A percentile compares a stretch with the other conserved stretches of the same genome.
Evolutionary conservation across 2,329 filamentous ascomycete species (phyloP).

Genomic region (Diaporthe sp.): DNA sequence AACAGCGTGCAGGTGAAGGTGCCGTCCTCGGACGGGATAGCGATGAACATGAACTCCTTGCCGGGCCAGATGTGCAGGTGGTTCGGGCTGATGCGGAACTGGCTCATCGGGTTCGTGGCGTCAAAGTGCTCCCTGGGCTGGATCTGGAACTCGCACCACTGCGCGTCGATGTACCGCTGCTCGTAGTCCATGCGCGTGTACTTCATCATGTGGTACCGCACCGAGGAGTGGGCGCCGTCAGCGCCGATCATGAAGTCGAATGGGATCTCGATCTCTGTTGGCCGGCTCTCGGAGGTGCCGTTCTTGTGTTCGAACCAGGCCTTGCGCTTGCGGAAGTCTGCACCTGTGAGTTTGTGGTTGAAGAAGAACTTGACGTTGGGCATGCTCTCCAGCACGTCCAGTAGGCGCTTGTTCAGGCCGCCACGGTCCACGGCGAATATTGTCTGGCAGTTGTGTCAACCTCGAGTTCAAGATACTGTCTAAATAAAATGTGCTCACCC

Average conservation of each 20-base stretch:
- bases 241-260: slow-evolving; percentile 96
- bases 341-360: slow-evolving; percentile 92
- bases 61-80: slow-evolving; percentile 99
- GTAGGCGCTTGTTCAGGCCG: slow-evolving; percentile 83
- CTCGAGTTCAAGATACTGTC: no score
- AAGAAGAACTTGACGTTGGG: slow-evolving; percentile 94
- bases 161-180: slow-evolving; percentile 94
- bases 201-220: slow-evolving; percentile 96
- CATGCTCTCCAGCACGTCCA: slow-evolving; percentile 86
- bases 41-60: slow-evolving; percentile 97
- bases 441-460: slow-evolving; percentile 63
- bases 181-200: slow-evolving; percentile 90
- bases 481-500: slow-evolving; percentile 49
- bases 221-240: slow-evolving; percentile 93
- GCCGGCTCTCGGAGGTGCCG: slow-evolving; percentile 57
- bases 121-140: slow-evolving; percentile 59
- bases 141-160: slow-evolving; percentile 98
- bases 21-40: slow-evolving; percentile 87
- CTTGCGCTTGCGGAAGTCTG: slow-evolving; percentile 82
- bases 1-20: slow-evolving; percentile 97
- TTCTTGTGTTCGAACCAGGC: slow-evolving; percentile 86
- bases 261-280: slow-evolving; percentile 81
- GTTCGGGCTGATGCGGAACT: slow-evolving; percentile 88
- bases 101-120: slow-evolving; percentile 52
- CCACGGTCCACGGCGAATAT: slow-evolving; percentile 90